A percentile compares a stretch with the other conserved stretches of the same genome.
Conservation (phyloP, 208 protist species). For the Trypanosoma rangeli region DNA sequence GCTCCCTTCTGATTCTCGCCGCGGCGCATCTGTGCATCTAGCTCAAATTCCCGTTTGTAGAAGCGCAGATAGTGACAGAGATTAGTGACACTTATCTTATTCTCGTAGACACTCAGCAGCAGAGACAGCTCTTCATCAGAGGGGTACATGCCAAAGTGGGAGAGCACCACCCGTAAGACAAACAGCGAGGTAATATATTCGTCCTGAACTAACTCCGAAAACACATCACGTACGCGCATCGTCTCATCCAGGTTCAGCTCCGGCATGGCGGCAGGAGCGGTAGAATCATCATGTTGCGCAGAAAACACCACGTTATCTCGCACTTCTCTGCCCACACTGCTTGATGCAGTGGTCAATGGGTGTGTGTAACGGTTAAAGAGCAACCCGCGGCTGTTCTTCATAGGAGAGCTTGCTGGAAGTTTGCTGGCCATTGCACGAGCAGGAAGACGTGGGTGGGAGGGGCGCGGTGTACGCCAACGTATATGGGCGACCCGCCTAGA, state of each 20-base stretch:
- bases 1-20: conserved; percentile 7
- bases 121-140: conserved; percentile 63
- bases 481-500: background rate
- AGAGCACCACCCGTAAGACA: conserved; percentile 71
- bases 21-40: conserved; percentile 9
- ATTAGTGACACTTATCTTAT: conserved; percentile 57
- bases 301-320: conserved; percentile 23
- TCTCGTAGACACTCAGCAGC: conserved; percentile 52
- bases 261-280: conserved; percentile 33
- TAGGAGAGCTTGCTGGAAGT: background rate
- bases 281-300: conserved; percentile 13
- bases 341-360: background rate
- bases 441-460: background rate
- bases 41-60: conserved; percentile 69
- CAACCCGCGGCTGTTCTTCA: background rate
- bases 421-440: background rate
- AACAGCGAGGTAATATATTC: conserved; percentile 70
- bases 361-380: background rate
- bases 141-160: conserved; percentile 75
- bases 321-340: background rate
- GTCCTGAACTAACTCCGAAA: conserved; percentile 46
- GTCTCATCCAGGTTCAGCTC: conserved; percentile 77
- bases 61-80: conserved; percentile 79
- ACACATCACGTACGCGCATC: conserved; percentile 49
- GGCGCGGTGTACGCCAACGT: background rate